A percentile compares a stretch with the other conserved stretches of the same genome.
Conservation (phyloP, 2,329 filamentous ascomycete species). For the Neobulgaria alba region DNA sequence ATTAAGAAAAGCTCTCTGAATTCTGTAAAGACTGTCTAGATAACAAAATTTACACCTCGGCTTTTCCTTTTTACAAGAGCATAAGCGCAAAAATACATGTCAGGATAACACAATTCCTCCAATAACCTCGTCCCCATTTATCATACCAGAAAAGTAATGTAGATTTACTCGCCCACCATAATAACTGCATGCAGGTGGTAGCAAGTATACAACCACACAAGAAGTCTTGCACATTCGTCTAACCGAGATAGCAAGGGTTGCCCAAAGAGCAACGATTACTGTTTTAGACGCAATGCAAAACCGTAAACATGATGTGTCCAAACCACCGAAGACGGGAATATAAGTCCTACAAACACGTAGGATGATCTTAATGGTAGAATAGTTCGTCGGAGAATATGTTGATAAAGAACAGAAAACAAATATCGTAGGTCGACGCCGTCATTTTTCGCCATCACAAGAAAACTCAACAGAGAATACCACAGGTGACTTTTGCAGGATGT, state of each 20-base stretch:
- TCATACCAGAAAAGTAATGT: conserved; percentile 17
- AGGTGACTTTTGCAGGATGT: conserved; percentile 26
- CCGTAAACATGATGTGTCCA: conserved; percentile 55
- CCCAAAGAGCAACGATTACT: conserved; percentile 16
- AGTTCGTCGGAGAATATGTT: conserved; percentile 29
- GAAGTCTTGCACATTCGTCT: conserved; percentile 18
- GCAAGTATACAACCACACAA: conserved; percentile 23
- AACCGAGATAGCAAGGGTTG: conserved; percentile 17
- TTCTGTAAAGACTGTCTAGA: conserved; percentile 29
- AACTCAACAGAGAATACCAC: conserved; percentile 24
- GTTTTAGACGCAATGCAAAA: conserved; percentile 36
- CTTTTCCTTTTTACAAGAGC: conserved; percentile 17
- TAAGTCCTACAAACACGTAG: conserved; percentile 44
- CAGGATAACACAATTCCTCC: conserved; percentile 19
- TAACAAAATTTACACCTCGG: conserved; percentile 25
- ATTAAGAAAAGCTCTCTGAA: conserved; percentile 15
- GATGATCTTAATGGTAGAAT: conserved; percentile 42
- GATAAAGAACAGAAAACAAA: conserved; percentile 27
- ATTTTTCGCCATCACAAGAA: conserved; percentile 15
- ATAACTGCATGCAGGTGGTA: conserved; percentile 11
- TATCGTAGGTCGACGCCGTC: conserved; percentile 22
- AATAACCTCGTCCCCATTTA: conserved; percentile 18
- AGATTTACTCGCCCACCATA: conserved; percentile 12
- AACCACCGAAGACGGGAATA: conserved; percentile 44
- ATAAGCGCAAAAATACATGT: conserved; percentile 23